These are phyloP conservation scores for Eremothecium sinecaudum DNA, from an alignment of 1,139 yeast species.

Conservation along the genomic window DNA sequence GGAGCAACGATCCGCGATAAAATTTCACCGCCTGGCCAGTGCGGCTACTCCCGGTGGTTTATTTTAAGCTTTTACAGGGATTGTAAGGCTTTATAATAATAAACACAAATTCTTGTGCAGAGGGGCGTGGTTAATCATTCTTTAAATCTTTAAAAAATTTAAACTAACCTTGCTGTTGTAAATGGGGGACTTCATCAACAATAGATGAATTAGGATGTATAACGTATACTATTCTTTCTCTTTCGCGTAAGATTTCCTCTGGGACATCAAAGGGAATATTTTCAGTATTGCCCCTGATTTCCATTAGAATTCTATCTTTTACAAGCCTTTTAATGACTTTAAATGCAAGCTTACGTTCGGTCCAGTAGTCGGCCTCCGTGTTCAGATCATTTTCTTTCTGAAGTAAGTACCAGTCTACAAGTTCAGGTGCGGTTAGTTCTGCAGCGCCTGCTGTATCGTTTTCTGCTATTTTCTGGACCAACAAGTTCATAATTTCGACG, in stretches of 20 bases:
- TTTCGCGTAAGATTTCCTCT: constrained; percentile 21
- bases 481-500: constrained; percentile 69
- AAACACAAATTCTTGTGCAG: too few relatives aligned
- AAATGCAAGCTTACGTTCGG: constrained; percentile 60
- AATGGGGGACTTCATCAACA: too few relatives aligned
- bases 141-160: too few relatives aligned
- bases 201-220: constrained; percentile 87
- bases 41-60: too few relatives aligned
- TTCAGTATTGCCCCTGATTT: constrained; percentile 51
- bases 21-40: too few relatives aligned
- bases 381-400: constrained; percentile 65
- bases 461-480: constrained; percentile 63
- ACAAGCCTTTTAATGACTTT: constrained; percentile 80
- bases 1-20: too few relatives aligned
- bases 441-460: constrained; percentile 39
- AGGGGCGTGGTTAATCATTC: too few relatives aligned
- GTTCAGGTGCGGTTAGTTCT: constrained; percentile 61
- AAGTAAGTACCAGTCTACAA: constrained; percentile 73
- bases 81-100: too few relatives aligned
- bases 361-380: constrained; percentile 61
- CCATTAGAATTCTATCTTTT: constrained; percentile 78
- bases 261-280: constrained; percentile 26
- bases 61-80: too few relatives aligned
- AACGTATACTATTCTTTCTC: constrained; percentile 46
- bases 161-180: too few relatives aligned